Evolutionary conservation across 306 rosid genomes (phyloP).

Genomic region (Rosa persica): DNA sequence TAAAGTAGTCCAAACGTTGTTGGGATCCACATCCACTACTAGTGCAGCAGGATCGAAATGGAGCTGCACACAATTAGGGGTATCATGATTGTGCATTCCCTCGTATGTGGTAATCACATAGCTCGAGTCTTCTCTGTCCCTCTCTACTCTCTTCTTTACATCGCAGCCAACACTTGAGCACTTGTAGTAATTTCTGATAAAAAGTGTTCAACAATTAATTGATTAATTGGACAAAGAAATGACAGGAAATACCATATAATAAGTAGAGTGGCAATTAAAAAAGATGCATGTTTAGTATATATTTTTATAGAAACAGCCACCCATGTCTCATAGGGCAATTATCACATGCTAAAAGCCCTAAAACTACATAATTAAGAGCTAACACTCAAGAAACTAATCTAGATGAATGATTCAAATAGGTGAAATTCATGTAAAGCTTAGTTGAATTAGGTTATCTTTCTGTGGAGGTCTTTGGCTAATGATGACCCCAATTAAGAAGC

Average conservation of each 20-base stretch:
- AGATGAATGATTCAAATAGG: not conserved
- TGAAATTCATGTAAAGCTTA: not conserved
- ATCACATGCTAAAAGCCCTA: not conserved
- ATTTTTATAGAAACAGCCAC: not conserved
- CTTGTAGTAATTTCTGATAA: constrained; percentile 73
- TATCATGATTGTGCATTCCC: constrained; percentile 77
- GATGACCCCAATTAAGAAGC: not conserved
- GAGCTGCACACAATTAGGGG: constrained; percentile 32
- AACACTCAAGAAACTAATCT: not conserved
- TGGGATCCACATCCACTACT: not conserved
- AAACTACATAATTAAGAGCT: not conserved
- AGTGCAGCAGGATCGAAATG: not conserved
- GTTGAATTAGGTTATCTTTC: not conserved
- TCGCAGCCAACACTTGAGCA: constrained; percentile 69
- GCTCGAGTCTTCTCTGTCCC: constrained; percentile 68
- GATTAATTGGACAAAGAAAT: not conserved
- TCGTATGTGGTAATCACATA: constrained; percentile 82
- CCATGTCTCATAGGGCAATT: not conserved
- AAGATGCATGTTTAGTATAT: not conserved
- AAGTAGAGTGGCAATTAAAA: not conserved
- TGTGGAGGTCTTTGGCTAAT: not conserved
- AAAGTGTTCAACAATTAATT: not conserved
- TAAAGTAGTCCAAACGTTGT: constrained; percentile 1
- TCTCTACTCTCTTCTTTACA: constrained; percentile 87
- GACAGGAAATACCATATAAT: not conserved